Percentiles rank a stretch among this genome's conserved stretches.
Evolutionary conservation across 805 yeast genomes (phyloP).

Genomic region (Lipomyces kockii): DNA sequence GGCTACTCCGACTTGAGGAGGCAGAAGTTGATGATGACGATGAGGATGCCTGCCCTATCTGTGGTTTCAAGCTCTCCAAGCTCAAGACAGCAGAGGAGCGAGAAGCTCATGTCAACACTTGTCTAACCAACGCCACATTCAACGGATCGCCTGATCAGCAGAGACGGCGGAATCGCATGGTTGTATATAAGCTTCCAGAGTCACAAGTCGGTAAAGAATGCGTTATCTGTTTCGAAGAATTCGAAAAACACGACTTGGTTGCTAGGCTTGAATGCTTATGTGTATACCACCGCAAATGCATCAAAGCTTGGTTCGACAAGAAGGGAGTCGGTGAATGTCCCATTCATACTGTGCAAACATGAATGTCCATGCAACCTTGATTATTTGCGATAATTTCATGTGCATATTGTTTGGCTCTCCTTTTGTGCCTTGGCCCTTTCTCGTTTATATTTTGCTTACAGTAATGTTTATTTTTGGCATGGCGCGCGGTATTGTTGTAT

Average conservation of each 20-base stretch:
- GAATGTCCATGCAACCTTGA: not conserved
- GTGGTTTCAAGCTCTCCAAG: conserved; percentile 42
- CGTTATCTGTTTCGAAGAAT: conserved; percentile 90
- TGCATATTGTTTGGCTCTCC: not conserved
- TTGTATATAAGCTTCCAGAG: conserved; percentile 63
- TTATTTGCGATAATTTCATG: not conserved
- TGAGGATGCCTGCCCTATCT: conserved; percentile 48
- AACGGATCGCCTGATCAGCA: conserved; percentile 63
- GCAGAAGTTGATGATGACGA: conserved; percentile 39
- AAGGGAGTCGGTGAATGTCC: conserved; percentile 89
- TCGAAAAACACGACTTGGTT: conserved; percentile 82
- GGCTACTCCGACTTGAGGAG: conserved; percentile 24
- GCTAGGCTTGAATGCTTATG: conserved; percentile 94
- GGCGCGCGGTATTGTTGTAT: conserved; percentile 4
- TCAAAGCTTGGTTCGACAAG: conserved; percentile 85
- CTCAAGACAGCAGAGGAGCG: conserved; percentile 47
- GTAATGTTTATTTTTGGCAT: conserved; percentile 8
- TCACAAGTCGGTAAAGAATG: conserved; percentile 69
- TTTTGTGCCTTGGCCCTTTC: not conserved
- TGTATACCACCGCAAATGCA: conserved; percentile 89
- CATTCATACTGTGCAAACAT: conserved; percentile 62
- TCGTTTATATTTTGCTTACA: conserved; percentile 2
- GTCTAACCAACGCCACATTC: conserved; percentile 63
- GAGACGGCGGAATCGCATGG: conserved; percentile 74
- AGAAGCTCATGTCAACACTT: conserved; percentile 71